A percentile compares a stretch with the other conserved stretches of the same genome.
phyloP scores from a whole-genome alignment of 768 basidiomycete genomes.

The Tulasnella sp. region DNA sequence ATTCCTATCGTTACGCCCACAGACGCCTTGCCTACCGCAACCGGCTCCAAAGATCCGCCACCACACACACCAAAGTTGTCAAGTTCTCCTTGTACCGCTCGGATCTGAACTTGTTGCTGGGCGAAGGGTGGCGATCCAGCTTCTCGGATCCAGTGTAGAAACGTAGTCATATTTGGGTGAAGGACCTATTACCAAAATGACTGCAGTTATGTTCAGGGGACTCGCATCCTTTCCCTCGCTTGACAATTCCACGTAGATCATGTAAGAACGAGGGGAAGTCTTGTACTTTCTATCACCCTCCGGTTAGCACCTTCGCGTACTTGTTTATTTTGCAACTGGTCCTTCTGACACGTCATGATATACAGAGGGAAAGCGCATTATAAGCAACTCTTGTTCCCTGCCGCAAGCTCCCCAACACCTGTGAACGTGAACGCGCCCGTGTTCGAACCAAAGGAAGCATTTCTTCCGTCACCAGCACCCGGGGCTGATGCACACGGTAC shows the following conservation, averaged over 20 bases:
- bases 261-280: constrained; percentile 84
- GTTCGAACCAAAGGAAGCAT: constrained; percentile 62
- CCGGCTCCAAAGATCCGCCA: too few species aligned
- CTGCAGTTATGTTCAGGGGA: neutral
- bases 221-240: neutral
- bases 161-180: constrained; percentile 85
- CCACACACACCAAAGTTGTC: too few species aligned
- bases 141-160: constrained; percentile 54
- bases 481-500: neutral
- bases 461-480: constrained; percentile 20
- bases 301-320: constrained; percentile 40
- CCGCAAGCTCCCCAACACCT: neutral
- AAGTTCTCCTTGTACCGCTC: too few species aligned
- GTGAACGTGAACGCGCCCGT: constrained; percentile 62
- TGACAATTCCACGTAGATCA: constrained; percentile 40
- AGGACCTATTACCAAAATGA: constrained; percentile 18
- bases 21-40: too few species aligned
- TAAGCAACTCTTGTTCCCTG: neutral
- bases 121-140: too few species aligned
- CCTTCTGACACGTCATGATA: neutral
- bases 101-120: too few species aligned
- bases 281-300: constrained; percentile 73
- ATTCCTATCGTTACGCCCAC: too few species aligned
- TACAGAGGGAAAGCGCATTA: neutral
- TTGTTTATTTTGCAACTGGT: neutral